phyloP scores from a whole-genome alignment of 345 rosid species.

The Eucalyptus cloeziana region DNA sequence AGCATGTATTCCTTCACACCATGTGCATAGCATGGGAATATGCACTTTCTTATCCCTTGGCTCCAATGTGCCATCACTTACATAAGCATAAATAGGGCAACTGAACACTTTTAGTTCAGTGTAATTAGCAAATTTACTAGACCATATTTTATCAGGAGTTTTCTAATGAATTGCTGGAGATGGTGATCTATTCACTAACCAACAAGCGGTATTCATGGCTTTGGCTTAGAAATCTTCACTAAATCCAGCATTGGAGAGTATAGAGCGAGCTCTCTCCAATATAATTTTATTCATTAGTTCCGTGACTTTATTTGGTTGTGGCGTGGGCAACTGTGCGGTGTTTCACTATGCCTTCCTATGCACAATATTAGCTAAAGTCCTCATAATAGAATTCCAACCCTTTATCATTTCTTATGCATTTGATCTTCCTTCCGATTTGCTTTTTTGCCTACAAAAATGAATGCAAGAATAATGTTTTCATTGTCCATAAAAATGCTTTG shows the following conservation, averaged over 20 bases:
- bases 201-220: too few relatives aligned
- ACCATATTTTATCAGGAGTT: neutral
- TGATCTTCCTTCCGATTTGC: neutral
- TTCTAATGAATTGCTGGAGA: too few relatives aligned
- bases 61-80: too few relatives aligned
- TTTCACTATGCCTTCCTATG: neutral
- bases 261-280: neutral
- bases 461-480: neutral
- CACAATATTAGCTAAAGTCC: neutral
- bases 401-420: too few relatives aligned
- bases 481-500: neutral
- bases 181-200: neutral
- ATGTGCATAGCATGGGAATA: too few relatives aligned
- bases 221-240: neutral
- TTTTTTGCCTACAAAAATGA: neutral
- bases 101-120: too few relatives aligned
- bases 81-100: neutral
- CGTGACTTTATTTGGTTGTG: rapidly evolving
- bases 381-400: neutral
- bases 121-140: neutral
- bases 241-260: neutral
- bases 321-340: rapidly evolving
- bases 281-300: too few relatives aligned
- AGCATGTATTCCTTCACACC: too few relatives aligned
- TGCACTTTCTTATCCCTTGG: too few relatives aligned